Percentiles rank a stretch among this genome's conserved stretches.
Conservation (phyloP, 2,329 filamentous ascomycete genomes). For the Stemphylium beticola region DNA sequence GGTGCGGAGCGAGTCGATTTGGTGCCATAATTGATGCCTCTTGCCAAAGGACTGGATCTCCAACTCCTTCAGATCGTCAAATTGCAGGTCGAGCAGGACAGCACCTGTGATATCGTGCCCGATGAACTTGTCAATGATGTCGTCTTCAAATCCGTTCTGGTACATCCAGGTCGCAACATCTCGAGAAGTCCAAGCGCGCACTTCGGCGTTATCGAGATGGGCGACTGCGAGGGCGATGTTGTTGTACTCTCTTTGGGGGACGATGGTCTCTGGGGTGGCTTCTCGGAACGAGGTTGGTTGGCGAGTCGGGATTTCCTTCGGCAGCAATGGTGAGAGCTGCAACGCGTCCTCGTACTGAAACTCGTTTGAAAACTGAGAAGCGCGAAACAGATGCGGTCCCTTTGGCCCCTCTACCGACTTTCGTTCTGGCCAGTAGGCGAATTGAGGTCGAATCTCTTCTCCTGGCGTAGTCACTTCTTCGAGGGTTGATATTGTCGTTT, state of each 20-base stretch:
- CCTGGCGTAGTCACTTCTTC: slow-evolving; percentile 82
- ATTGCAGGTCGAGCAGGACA: slow-evolving; percentile 88
- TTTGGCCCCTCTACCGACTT: slow-evolving; percentile 79
- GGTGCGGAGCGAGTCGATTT: slow-evolving; percentile 72
- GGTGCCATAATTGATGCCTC: slow-evolving; percentile 78
- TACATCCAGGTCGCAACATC: slow-evolving; percentile 89
- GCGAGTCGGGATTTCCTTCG: slow-evolving; percentile 61
- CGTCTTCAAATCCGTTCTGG: slow-evolving; percentile 77
- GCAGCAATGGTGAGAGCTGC: slow-evolving; percentile 75
- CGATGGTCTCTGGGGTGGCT: slow-evolving; percentile 45
- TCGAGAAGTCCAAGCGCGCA: slow-evolving; percentile 73
- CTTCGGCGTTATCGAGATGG: slow-evolving; percentile 64
- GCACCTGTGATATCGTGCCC: slow-evolving; percentile 90
- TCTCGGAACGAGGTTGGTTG: slow-evolving; percentile 52
- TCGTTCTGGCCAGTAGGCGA: slow-evolving; percentile 64
- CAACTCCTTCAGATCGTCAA: slow-evolving; percentile 83
- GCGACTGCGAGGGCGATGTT: slow-evolving; percentile 60
- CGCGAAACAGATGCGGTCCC: slow-evolving; percentile 86
- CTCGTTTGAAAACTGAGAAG: slow-evolving; percentile 66
- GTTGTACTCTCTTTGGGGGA: slow-evolving; percentile 53
- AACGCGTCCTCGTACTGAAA: slow-evolving; percentile 61
- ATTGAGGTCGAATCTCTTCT: slow-evolving; percentile 63
- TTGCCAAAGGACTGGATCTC: slow-evolving; percentile 83
- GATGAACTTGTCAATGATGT: slow-evolving; percentile 81
- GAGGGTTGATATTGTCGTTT: slow-evolving; percentile 85